Evolutionary conservation across 1,139 yeast species (phyloP).

Genomic region (Meyerozyma smithsonii): DNA sequence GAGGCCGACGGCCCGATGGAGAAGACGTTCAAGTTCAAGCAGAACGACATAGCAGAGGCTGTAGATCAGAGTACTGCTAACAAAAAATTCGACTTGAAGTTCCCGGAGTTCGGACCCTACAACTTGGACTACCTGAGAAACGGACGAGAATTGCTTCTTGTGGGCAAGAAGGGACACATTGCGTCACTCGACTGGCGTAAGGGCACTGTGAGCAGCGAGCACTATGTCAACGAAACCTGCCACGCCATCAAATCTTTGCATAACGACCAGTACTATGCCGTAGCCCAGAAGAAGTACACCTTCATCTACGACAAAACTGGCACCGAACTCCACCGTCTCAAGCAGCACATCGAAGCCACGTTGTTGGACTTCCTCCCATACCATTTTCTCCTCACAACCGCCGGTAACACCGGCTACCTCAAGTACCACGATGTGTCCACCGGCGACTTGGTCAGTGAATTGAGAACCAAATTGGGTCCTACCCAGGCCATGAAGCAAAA

Average conservation of each 20-base stretch:
- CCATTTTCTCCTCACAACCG: constrained; percentile 81
- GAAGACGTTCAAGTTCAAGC: constrained; percentile 79
- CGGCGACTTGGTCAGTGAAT: constrained; percentile 78
- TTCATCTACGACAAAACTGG: constrained; percentile 91
- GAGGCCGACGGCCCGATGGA: constrained; percentile 91
- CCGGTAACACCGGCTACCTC: constrained; percentile 83
- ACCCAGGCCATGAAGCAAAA: constrained; percentile 84
- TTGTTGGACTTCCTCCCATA: constrained; percentile 85
- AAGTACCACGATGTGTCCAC: constrained; percentile 96
- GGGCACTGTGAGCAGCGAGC: constrained; percentile 75
- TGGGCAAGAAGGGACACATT: constrained; percentile 90
- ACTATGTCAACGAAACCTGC: constrained; percentile 83
- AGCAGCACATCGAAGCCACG: constrained; percentile 84
- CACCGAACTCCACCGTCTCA: constrained; percentile 83
- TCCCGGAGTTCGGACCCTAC: constrained; percentile 86
- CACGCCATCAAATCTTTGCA: constrained; percentile 87
- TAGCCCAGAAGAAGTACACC: constrained; percentile 92
- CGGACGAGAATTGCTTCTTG: constrained; percentile 79
- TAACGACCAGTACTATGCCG: constrained; percentile 91
- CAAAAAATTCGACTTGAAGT: constrained; percentile 69
- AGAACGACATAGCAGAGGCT: constrained; percentile 69
- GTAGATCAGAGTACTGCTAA: constrained; percentile 75
- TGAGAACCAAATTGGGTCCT: constrained; percentile 86
- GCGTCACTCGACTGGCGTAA: constrained; percentile 96
- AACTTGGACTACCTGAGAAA: constrained; percentile 74